Evolutionary conservation across 2,329 filamentous ascomycete species (phyloP).

Genomic region (Fusarium pseudograminearum): DNA sequence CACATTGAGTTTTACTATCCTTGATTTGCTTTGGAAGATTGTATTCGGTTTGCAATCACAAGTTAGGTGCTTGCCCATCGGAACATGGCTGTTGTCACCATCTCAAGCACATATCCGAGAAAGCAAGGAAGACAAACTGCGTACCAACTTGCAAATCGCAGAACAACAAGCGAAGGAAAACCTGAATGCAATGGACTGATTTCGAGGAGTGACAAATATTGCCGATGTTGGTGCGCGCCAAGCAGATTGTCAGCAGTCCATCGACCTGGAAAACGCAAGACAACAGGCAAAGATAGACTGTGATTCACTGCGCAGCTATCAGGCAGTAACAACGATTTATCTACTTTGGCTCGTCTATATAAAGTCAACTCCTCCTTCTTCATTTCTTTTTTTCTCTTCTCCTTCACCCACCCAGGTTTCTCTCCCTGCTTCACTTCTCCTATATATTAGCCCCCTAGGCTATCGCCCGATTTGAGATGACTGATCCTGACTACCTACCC

Average conservation of each 20-base stretch:
- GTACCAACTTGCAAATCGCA: too few relatives aligned
- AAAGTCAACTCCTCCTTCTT: neutral
- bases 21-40: too few relatives aligned
- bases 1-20: too few relatives aligned
- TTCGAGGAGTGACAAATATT: neutral
- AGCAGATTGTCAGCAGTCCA: neutral
- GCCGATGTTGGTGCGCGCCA: neutral
- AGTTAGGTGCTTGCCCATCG: too few relatives aligned
- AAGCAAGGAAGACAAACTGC: too few relatives aligned
- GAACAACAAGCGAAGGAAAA: neutral
- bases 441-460: too few relatives aligned
- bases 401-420: neutral
- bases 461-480: too few relatives aligned
- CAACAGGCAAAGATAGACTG: neutral
- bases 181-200: neutral
- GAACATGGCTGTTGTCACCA: too few relatives aligned
- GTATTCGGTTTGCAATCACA: too few relatives aligned
- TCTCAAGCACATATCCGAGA: too few relatives aligned
- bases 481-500: too few relatives aligned
- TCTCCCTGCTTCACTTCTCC: too few relatives aligned
- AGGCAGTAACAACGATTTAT: neutral
- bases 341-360: neutral
- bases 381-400: neutral
- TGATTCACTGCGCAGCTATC: neutral
- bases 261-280: neutral